Evolutionary conservation across 805 yeast genomes (phyloP).

Genomic region (Metschnikowia drakensbergensis): DNA sequence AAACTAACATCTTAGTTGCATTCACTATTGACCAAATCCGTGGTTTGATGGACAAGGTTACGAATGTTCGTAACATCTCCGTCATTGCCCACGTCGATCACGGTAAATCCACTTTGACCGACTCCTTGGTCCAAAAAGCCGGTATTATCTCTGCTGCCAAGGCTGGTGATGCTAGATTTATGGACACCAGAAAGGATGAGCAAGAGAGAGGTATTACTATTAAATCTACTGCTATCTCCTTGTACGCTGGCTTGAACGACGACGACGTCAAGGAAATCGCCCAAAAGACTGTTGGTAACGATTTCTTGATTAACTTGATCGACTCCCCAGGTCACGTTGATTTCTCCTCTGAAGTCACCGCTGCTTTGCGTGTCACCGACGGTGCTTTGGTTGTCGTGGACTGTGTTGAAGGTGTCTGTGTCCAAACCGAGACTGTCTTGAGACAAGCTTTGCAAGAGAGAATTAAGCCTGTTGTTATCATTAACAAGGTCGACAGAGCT

Average conservation of each 20-base stretch:
- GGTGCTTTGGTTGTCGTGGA: conserved; percentile 99
- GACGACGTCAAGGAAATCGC: conserved; percentile 85
- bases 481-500: conserved; percentile 99
- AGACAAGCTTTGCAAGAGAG: conserved; percentile 99
- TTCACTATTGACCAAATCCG: conserved; percentile 81
- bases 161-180: conserved; percentile 99
- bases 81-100: conserved; percentile 99
- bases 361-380: conserved; percentile 99
- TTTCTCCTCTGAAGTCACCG: conserved; percentile 99
- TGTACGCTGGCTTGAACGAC: conserved; percentile 82
- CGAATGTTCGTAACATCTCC: conserved; percentile 99
- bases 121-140: conserved; percentile 97
- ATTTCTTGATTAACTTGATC: conserved; percentile 95
- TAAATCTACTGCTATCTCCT: conserved; percentile 97
- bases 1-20: conserved; percentile 42
- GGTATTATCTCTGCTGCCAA: conserved; percentile 99
- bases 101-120: conserved; percentile 99
- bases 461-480: conserved; percentile 97
- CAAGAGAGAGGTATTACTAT: conserved; percentile 99
- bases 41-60: conserved; percentile 98
- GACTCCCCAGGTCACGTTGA: conserved; percentile 99
- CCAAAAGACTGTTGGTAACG: conserved; percentile 90
- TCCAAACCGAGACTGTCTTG: conserved; percentile 98
- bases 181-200: conserved; percentile 99
- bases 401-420: conserved; percentile 99